Base-by-base conservation (phyloP, 306 rosid species). In the Cyamopsis tetragonoloba region DNA sequence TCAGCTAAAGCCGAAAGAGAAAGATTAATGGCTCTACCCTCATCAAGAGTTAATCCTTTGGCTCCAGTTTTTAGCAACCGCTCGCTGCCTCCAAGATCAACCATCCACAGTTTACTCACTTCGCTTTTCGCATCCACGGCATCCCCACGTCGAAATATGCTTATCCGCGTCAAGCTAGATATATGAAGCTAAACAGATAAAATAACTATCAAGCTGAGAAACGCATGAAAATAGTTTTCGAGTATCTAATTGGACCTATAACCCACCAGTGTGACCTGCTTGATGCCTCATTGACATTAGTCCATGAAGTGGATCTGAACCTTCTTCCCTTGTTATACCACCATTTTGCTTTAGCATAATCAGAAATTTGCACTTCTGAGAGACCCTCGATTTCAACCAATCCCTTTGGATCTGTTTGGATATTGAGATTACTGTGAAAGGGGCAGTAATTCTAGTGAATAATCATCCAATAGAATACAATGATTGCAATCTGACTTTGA, bases 191-290 rank as follows among this genome's bases (percentile, higher is more conserved):
- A 89, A 83, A 86, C 85, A 87, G 86, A 89, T 92, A 86, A 89
- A 7, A 88, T 84, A 87, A 84, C 79, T 80, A 84, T 83, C 96
- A 84, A 89, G 89, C 84, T 73, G 81, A 92, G 83, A 82, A 87
- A 85, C 64, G 79, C 72, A 80, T 63, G 58, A 66, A 77, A 81
- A 66, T 49, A 43, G 68, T 74, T 71, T n/a, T 56, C 13, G 80
- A 66, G 62, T 6, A 38, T 66, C 58, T 81, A 72, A 66, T 27
- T 65, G 67, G 82, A 77, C 70, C 83, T 73, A 73, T 64, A 53
- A 86, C 91, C 79, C 87, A 92, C 98, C 96, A 92, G 87, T 92
- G 98, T 54, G 98, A 92, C 84, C 96, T 87, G 87, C 98, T 92
- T 50, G 98, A 92, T 27, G 96, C 74, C 71, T 92, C 96, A 2